Percentiles rank a stretch among this genome's conserved stretches.
phyloP scores from a whole-genome alignment of 768 basidiomycete species.

The Trametes maxima region DNA sequence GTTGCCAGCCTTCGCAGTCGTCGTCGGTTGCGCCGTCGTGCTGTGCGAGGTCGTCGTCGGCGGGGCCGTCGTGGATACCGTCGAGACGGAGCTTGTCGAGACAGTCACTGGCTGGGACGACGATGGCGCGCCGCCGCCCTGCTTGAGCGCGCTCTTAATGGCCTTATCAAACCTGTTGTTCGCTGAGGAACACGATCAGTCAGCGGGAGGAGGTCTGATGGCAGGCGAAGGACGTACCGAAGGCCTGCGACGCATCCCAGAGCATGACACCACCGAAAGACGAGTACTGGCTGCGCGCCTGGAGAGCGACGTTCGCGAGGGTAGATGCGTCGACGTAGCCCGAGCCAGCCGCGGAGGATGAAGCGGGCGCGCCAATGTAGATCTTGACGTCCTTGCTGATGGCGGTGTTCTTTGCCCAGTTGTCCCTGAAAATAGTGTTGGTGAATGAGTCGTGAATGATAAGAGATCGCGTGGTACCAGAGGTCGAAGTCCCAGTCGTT shows the following conservation, averaged over 20 bases:
- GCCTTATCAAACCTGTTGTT: conserved; percentile 31
- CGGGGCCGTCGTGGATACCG: conserved; percentile 16
- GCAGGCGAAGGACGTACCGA: background rate
- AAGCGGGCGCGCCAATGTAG: conserved; percentile 67
- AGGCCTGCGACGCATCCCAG: conserved; percentile 39
- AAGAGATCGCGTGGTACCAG: conserved; percentile 41
- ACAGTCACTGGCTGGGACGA: conserved; percentile 15
- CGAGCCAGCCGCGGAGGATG: conserved; percentile 54
- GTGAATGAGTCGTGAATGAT: background rate
- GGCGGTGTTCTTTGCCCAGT: conserved; percentile 61
- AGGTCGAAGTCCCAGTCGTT: conserved; percentile 56
- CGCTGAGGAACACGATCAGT: conserved; percentile 9
- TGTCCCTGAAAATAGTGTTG: conserved; percentile 46
- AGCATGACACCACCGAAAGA: conserved; percentile 65
- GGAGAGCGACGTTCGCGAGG: conserved; percentile 47
- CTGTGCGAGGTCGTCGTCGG: conserved; percentile 19
- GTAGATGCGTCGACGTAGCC: conserved; percentile 58
- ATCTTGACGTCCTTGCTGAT: conserved; percentile 64
- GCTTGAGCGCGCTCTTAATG: conserved; percentile 27
- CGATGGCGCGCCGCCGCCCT: conserved; percentile 16
- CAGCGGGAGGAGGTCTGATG: conserved; percentile 11
- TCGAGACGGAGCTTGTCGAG: conserved; percentile 7
- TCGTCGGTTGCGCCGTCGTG: conserved; percentile 8
- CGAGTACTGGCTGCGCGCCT: conserved; percentile 59
- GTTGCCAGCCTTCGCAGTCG: conserved; percentile 22